phyloP scores from a whole-genome alignment of 768 basidiomycete species.

The Asterophora parasitica region DNA sequence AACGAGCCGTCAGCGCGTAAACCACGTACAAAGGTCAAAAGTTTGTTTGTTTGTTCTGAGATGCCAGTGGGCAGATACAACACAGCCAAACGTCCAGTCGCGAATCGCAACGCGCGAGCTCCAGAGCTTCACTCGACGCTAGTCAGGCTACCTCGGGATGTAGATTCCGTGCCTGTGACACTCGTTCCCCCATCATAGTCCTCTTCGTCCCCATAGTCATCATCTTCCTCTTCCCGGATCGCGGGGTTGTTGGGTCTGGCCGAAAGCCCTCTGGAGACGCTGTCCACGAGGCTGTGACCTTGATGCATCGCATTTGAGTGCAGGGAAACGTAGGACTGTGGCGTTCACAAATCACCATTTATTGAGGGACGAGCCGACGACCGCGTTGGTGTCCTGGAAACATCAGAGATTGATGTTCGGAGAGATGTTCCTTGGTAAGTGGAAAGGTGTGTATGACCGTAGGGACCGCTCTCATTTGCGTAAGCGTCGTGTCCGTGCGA shows the following conservation, averaged over 20 bases:
- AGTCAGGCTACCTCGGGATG: conserved; percentile 45
- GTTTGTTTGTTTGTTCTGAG: neutral
- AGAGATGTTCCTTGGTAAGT: neutral
- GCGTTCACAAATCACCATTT: conserved; percentile 47
- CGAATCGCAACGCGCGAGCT: neutral
- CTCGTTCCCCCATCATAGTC: conserved; percentile 35
- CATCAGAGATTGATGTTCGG: conserved; percentile 11
- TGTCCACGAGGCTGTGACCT: conserved; percentile 7
- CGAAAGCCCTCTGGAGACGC: neutral
- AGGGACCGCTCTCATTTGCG: neutral
- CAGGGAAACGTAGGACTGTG: conserved; percentile 13
- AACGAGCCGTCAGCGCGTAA: conserved; percentile 8
- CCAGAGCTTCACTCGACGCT: conserved; percentile 37
- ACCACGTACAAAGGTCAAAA: conserved; percentile 9
- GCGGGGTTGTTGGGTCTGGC: neutral
- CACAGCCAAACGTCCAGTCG: conserved; percentile 2
- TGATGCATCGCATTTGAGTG: conserved; percentile 11
- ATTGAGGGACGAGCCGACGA: conserved; percentile 33
- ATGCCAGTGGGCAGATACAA: conserved; percentile 10
- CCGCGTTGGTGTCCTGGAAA: conserved; percentile 26
- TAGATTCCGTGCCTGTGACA: conserved; percentile 34
- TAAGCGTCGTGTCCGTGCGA: conserved; percentile 7
- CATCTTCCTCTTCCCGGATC: neutral
- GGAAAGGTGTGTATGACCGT: neutral
- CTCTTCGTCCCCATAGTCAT: conserved; percentile 17